Evolutionary conservation across 1,284 basidiomycete genomes (phyloP), one percentile per base, ranked within the genome.

Genomic region (Trametes polyzona): DNA sequence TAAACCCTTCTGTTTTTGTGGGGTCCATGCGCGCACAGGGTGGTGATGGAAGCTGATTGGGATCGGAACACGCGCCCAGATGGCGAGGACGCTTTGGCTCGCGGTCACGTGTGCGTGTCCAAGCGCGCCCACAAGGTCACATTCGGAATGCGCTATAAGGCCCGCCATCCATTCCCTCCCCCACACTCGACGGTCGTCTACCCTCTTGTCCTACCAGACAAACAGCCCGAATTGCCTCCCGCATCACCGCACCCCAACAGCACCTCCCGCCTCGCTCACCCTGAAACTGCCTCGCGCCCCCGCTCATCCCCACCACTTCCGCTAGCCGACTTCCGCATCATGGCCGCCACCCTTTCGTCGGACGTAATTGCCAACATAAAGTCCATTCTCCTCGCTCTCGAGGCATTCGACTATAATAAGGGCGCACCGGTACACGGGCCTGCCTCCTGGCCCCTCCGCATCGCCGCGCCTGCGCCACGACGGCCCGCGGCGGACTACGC

Each of bases 51-150:
- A 19, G 42, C 26, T 32, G 27, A 19, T 23, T 30, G 19, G 35
- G 17, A 44, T 17, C 32, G 27, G 21, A 12, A 44, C 6, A 27
- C 16, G 33, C 36, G 40, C 27, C 26, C 7, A 21, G 19, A 11
- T 21, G 26, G 36, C 19, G 23, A 27, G 19, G 17, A 52, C 52
- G 52, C 52, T 53, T 53, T 53, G 52, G 35, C 27, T 39, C 52
- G 52, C 52, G 52, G 42, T 53, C 52, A 53, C 52, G 52, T 53
- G 52, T 29, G 26, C 43, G 43, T 14, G 52, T 37, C 51, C 35
- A 52, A 52, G 51, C 51, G 42, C 32, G n/a, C 40, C 27, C 33
- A 17, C 35, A n/a, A n/a, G 32, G 42, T 42, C 41, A 52, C 42
- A 44, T n/a, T 30, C 17, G 4, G 40, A 11, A 43, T 41, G 43